Evolutionary conservation across 1,284 basidiomycete species (phyloP).

Genomic region (Pholiota adiposa): DNA sequence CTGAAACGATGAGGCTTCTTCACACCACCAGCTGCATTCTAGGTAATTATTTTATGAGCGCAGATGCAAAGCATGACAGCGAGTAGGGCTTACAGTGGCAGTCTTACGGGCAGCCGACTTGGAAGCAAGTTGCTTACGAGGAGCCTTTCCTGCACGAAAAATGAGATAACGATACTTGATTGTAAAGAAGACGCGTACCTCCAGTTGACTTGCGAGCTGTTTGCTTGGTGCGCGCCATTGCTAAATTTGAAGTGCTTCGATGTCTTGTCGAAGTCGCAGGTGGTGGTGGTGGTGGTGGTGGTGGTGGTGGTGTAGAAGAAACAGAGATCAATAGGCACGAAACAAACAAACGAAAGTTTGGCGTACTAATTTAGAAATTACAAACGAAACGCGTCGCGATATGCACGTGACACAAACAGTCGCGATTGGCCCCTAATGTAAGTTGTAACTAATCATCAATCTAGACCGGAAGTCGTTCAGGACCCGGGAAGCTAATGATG

Average conservation of each 20-base stretch:
- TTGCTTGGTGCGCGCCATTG: slow-evolving; percentile 71
- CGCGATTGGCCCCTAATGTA: too few species aligned
- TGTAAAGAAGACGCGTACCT: slow-evolving; percentile 49
- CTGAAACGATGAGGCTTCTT: slow-evolving; percentile 73
- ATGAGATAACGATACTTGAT: neutral
- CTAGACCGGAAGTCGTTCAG: too few species aligned
- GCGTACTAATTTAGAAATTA: slow-evolving; percentile 3
- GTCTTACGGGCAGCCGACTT: slow-evolving; percentile 87
- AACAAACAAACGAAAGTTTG: slow-evolving; percentile 21
- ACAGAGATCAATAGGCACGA: slow-evolving; percentile 21
- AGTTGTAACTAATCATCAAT: too few species aligned
- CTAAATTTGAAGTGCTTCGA: slow-evolving; percentile 1
- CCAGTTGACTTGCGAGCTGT: slow-evolving; percentile 83
- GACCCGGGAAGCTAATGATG: too few species aligned
- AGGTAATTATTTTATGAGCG: neutral
- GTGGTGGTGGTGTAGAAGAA: slow-evolving; percentile 27
- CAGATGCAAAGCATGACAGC: neutral
- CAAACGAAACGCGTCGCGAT: slow-evolving; percentile 29
- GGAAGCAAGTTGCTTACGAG: slow-evolving; percentile 89
- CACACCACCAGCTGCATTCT: slow-evolving; percentile 70
- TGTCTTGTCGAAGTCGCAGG: slow-evolving; percentile 1
- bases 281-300: slow-evolving; percentile 26
- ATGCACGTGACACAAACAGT: slow-evolving; percentile 22
- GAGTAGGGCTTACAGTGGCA: slow-evolving; percentile 44
- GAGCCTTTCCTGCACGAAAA: slow-evolving; percentile 67